Evolutionary conservation across 2,329 filamentous ascomycete genomes (phyloP), one percentile per base, ranked within the genome.

Genomic region (Trichoderma oligosporum): DNA sequence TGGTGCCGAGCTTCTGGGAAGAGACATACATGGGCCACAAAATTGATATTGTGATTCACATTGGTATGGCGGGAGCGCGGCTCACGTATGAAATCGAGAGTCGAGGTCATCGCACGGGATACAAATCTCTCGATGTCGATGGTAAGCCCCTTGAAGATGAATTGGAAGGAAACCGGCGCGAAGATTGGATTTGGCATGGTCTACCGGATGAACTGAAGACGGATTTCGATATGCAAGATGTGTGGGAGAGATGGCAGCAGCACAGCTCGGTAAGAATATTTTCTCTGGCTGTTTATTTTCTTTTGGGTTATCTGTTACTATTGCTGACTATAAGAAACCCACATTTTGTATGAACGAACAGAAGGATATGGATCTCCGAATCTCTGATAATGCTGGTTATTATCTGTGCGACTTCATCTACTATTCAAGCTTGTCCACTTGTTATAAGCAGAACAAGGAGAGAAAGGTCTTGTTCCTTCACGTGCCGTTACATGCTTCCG

Each of bases 391-490:
- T 62, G 83, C 88, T 0, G 88, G 88, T 2, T 80, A 80, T 18
- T 92, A 87, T 69, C 76, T 91, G 14, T 92, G 88, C 71, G 88
- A 92, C 67, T 92, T 89, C 66, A 90, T 88, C 63, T 89, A 87
- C 70, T 91, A 84, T 71, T 84, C 82, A 6, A 88, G 84, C 60
- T 70, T 91, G 63, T 78, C 86, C 18, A 74, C 84, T 58, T 71
- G 84, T 33, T 75, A 73, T 64, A 80, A 78, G 66, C 70, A 74
- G 45, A 65, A 74, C 42, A 67, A 76, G 59, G 71, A 73, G 18
- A 73, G 73, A 56, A 79, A 79, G 57, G 83, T 88, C 4, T 71
- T 86, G 2, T 92, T 92, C 68, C 72, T 91, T 52, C 88, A 92
- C 69, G 87, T 92, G 1, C 88, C 88, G 0, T 78, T 81, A 6